Evolutionary conservation across 306 rosid genomes (phyloP).

Genomic region (Corylus avellana): DNA sequence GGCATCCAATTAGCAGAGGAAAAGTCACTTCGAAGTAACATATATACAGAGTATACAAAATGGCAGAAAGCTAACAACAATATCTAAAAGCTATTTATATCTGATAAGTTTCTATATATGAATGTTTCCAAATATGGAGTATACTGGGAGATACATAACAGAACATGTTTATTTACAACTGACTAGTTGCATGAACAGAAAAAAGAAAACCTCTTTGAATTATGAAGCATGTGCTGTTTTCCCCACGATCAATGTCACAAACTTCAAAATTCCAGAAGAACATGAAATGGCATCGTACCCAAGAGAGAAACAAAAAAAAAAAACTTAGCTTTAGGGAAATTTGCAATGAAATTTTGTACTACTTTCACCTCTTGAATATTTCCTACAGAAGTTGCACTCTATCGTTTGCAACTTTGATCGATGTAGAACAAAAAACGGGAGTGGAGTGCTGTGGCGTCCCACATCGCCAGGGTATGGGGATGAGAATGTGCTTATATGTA

Average conservation of each 20-base stretch:
- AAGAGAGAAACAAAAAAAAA: not conserved
- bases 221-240: constrained; percentile 10
- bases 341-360: not conserved
- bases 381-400: not conserved
- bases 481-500: too few species aligned
- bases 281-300: not conserved
- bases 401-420: not conserved
- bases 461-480: too few species aligned
- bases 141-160: not conserved
- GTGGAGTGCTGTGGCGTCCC: too few species aligned
- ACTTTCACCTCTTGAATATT: not conserved
- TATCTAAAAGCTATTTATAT: not conserved
- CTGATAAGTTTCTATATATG: not conserved
- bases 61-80: not conserved
- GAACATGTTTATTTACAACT: not conserved
- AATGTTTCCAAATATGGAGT: not conserved
- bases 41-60: too few species aligned
- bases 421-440: too few species aligned
- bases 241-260: not conserved
- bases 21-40: constrained; percentile 6
- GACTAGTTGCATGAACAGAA: constrained; percentile 25
- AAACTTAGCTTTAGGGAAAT: not conserved
- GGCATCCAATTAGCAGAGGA: not conserved
- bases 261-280: not conserved
- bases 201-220: constrained; percentile 16